Conservation (phyloP, 345 rosid species). For the Noccaea caerulescens region DNA sequence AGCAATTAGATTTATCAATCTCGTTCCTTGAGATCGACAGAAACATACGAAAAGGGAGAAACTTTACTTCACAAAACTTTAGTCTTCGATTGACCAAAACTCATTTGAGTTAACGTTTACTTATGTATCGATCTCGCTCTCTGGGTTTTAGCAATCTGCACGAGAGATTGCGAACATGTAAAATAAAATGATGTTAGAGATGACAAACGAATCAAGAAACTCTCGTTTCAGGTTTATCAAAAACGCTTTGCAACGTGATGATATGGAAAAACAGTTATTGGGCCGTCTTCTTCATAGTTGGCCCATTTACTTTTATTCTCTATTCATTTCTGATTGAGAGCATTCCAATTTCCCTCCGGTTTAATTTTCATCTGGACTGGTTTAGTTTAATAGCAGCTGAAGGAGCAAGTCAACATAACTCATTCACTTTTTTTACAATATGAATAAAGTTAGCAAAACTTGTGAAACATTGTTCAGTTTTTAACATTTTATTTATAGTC, state of each 20-base stretch:
- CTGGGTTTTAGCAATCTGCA: constrained; percentile 19
- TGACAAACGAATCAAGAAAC: neutral
- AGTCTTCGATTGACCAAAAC: neutral
- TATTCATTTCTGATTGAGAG: neutral
- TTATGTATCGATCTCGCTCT: constrained; percentile 19
- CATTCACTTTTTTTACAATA: neutral
- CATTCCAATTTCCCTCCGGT: constrained; percentile 3
- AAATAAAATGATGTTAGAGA: no score
- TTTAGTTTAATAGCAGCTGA: neutral
- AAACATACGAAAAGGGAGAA: constrained; percentile 28
- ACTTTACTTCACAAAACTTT: constrained; percentile 2
- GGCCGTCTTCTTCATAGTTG: constrained; percentile 21
- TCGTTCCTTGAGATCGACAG: neutral
- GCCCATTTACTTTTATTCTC: constrained; percentile 12
- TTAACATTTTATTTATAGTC: neutral
- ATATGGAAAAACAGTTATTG: neutral
- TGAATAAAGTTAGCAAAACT: neutral
- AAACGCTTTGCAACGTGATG: no score
- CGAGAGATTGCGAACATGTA: constrained; percentile 16
- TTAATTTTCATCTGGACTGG: neutral
- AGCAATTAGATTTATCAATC: neutral
- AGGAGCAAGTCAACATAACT: neutral
- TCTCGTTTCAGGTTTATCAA: constrained; percentile 13
- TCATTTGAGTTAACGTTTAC: neutral
- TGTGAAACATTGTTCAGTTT: neutral